These are phyloP conservation scores for Cladosporium colombiae DNA, from an alignment of 2,329 filamentous ascomycete species.

Conservation along the genomic window DNA sequence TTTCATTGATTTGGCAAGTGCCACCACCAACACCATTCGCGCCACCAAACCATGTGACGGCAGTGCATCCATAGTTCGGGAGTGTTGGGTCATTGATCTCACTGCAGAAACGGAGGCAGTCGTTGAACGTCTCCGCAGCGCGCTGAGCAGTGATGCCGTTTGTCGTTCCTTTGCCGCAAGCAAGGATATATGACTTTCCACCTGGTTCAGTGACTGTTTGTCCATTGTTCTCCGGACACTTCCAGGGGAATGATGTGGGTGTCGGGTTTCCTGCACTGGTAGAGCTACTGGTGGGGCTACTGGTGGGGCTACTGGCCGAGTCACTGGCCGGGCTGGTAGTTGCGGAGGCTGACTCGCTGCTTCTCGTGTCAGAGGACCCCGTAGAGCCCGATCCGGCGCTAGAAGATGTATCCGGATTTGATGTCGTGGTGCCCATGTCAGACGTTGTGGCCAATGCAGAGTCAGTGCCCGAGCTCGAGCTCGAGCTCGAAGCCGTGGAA, in stretches of 20 bases:
- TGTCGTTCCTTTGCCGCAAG: conserved; percentile 7
- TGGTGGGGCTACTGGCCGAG: neutral
- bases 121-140: neutral
- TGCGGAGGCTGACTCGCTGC: neutral
- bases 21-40: neutral
- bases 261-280: neutral
- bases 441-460: neutral
- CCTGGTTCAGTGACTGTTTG: neutral
- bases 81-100: neutral
- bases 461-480: neutral
- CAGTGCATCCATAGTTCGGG: conserved; percentile 8
- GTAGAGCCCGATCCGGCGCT: neutral
- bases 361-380: neutral
- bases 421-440: neutral
- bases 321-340: neutral
- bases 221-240: conserved; percentile 2
- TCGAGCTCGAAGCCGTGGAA: neutral
- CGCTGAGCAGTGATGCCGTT: neutral
- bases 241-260: conserved; percentile 1
- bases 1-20: conserved; percentile 1
- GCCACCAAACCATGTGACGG: conserved; percentile 4
- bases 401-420: neutral
- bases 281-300: neutral
- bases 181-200: conserved; percentile 10
- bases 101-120: conserved; percentile 5